phyloP scores from a whole-genome alignment of 306 rosid genomes.

The Cicer bijugum region DNA sequence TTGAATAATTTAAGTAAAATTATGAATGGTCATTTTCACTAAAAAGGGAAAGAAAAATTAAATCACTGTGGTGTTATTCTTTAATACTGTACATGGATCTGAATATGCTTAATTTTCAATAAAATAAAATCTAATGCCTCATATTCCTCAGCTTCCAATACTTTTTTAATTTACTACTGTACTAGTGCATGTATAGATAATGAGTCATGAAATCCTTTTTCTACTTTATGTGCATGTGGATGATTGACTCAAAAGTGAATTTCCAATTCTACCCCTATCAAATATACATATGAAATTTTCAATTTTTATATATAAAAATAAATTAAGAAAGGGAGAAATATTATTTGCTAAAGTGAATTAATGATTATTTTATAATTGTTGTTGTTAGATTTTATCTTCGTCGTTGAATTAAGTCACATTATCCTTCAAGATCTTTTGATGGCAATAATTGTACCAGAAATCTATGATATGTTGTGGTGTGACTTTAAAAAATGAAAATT shows the following conservation, averaged over 20 bases:
- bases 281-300: slow-evolving; percentile 16
- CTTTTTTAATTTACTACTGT: slow-evolving; percentile 29
- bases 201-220: slow-evolving; percentile 42
- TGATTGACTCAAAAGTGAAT: slow-evolving; percentile 54
- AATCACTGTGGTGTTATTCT: slow-evolving; percentile 31
- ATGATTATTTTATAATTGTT: no score
- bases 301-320: neutral
- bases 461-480: no score
- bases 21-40: slow-evolving; percentile 41
- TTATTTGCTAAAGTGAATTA: no score
- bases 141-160: neutral
- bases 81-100: slow-evolving; percentile 31
- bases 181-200: slow-evolving; percentile 35
- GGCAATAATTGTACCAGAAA: no score
- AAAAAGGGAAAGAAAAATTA: neutral
- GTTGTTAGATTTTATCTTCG: no score
- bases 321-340: neutral
- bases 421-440: no score
- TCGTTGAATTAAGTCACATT: no score
- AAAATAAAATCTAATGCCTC: slow-evolving; percentile 46
- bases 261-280: slow-evolving; percentile 54
- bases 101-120: slow-evolving; percentile 35
- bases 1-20: neutral
- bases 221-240: slow-evolving; percentile 54
- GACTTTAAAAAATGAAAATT: no score